phyloP scores from a whole-genome alignment of 192 early-diverging fungal genomes.

The Coemansia pectinata region DNA sequence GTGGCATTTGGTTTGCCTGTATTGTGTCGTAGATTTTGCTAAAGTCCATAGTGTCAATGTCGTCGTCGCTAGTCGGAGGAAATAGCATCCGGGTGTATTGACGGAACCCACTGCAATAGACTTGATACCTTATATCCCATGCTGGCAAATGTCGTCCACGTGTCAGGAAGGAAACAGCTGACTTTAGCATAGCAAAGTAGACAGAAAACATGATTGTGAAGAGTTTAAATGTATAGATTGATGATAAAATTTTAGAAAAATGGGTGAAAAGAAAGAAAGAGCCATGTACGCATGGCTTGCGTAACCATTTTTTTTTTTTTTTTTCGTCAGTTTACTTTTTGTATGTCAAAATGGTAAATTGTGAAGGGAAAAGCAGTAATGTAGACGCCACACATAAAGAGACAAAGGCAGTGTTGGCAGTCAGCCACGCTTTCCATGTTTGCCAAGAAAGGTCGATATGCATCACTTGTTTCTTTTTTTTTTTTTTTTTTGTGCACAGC shows the following conservation, averaged over 20 bases:
- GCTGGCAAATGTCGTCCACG: slow-evolving; percentile 19
- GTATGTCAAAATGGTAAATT: no score
- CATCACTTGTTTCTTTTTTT: neutral
- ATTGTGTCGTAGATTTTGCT: neutral
- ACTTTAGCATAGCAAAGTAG: slow-evolving; percentile 13
- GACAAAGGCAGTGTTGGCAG: no score
- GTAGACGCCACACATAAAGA: no score
- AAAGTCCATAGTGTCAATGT: slow-evolving; percentile 15
- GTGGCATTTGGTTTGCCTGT: slow-evolving; percentile 4
- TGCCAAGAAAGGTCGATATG: no score
- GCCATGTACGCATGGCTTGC: neutral
- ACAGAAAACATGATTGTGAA: neutral
- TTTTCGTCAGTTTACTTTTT: neutral
- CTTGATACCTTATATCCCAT: slow-evolving; percentile 30
- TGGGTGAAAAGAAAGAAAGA: neutral
- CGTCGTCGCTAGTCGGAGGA: slow-evolving; percentile 13
- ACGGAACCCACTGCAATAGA: slow-evolving; percentile 18
- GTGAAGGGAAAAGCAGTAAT: no score
- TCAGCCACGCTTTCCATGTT: no score
- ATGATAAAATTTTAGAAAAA: neutral
- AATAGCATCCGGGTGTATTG: slow-evolving; percentile 4
- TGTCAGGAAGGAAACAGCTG: slow-evolving; percentile 7
- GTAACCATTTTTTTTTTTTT: neutral
- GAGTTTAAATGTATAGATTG: neutral
- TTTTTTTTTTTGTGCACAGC: neutral